Conservation (phyloP, 306 rosid genomes). For the Carpinus viminea region DNA sequence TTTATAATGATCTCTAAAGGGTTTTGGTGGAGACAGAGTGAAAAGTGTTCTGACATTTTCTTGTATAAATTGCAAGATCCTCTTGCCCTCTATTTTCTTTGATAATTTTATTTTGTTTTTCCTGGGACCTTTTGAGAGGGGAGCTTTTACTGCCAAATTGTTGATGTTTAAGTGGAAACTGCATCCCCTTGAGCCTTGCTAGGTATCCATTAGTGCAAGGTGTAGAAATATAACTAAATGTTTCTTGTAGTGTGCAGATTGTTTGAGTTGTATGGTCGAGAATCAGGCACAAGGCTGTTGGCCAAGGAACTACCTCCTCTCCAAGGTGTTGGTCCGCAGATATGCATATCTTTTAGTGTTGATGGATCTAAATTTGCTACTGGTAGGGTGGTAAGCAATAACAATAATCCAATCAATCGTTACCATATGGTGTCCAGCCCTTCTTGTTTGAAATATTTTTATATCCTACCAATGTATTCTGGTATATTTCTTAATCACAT, state of each 20-base stretch:
- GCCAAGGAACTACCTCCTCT: constrained; percentile 58
- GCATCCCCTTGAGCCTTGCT: not conserved
- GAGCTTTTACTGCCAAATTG: not conserved
- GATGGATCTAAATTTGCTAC: constrained; percentile 93
- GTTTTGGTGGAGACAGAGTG: not conserved
- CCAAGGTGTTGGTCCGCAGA: constrained; percentile 62
- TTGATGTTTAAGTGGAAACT: not conserved
- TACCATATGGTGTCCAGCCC: constrained; percentile 8
- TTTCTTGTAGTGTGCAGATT: constrained; percentile 46
- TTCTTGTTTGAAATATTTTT: not conserved
- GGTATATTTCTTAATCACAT: constrained; percentile 29
- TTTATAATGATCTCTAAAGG: not conserved
- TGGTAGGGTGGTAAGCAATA: constrained; percentile 72
- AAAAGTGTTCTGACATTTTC: not conserved
- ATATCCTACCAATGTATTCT: constrained; percentile 22
- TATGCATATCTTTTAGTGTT: constrained; percentile 73
- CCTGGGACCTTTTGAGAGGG: no score
- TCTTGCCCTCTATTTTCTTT: not conserved
- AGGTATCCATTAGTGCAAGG: not conserved
- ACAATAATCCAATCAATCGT: constrained; percentile 11
- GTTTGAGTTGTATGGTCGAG: constrained; percentile 63
- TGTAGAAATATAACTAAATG: constrained; percentile 12
- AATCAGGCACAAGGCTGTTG: constrained; percentile 61
- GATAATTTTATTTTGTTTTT: not conserved
- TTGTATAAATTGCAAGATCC: not conserved